A percentile compares a stretch with the other conserved stretches of the same genome.
Conservation (phyloP, 2,329 filamentous ascomycete species). For the Pseudocercospora fuligena region DNA sequence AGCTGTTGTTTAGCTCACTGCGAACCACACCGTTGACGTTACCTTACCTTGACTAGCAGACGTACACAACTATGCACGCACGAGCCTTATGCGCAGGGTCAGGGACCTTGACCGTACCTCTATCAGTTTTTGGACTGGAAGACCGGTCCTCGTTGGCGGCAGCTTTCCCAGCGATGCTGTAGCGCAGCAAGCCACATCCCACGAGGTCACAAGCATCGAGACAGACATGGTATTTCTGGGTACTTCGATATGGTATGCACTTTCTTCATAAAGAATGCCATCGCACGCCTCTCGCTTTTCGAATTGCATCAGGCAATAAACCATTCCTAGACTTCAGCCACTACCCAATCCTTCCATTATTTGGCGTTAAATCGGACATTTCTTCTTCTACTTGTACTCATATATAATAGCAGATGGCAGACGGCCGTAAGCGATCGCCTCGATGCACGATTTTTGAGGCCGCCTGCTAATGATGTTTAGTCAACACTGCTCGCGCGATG, state of each 20-base stretch:
- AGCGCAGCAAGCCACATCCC: conserved; percentile 20
- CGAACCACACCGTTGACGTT: conserved; percentile 15
- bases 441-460: not conserved
- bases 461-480: conserved; percentile 43
- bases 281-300: conserved; percentile 7
- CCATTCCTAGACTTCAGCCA: conserved; percentile 7
- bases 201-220: conserved; percentile 11
- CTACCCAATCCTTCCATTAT: conserved; percentile 4
- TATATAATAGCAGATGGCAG: conserved; percentile 51
- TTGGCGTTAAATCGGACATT: conserved; percentile 7
- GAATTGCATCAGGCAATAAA: conserved; percentile 1
- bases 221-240: not conserved
- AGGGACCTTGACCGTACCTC: conserved; percentile 4
- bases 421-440: conserved; percentile 53
- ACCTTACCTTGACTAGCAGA: conserved; percentile 10
- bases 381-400: conserved; percentile 12
- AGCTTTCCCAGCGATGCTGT: conserved; percentile 6
- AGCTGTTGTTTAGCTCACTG: conserved; percentile 11
- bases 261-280: conserved; percentile 10
- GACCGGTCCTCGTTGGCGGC: conserved; percentile 15
- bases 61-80: not conserved
- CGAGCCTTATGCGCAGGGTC: conserved; percentile 7
- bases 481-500: conserved; percentile 67
- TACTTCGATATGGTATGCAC: not conserved
- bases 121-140: conserved; percentile 5